phyloP scores from a whole-genome alignment of 2,329 filamentous ascomycete genomes.

The Xylaria sp. region DNA sequence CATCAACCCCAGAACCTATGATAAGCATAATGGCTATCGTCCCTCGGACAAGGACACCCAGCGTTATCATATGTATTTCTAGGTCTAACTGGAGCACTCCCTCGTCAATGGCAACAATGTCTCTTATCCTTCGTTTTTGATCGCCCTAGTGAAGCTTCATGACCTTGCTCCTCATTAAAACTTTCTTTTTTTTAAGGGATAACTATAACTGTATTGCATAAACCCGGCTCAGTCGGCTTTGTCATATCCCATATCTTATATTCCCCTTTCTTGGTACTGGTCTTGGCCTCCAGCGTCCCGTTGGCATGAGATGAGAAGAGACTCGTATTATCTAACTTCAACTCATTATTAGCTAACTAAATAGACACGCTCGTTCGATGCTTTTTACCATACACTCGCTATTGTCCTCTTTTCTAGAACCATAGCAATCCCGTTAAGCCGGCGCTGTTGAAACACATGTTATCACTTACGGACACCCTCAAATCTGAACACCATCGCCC shows the following conservation, averaged over 20 bases:
- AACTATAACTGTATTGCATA: slow-evolving; percentile 7
- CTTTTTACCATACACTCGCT: slow-evolving; percentile 20
- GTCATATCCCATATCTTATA: no score
- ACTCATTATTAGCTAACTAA: neutral
- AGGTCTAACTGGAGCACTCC: neutral
- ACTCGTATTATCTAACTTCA: slow-evolving; percentile 6
- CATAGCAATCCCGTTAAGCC: neutral
- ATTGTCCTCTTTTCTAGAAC: slow-evolving; percentile 8
- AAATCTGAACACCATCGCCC: slow-evolving; percentile 14
- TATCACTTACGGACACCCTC: slow-evolving; percentile 4
- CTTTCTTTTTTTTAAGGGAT: no score
- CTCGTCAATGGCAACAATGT: neutral
- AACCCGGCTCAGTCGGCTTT: neutral
- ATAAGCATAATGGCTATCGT: slow-evolving; percentile 23
- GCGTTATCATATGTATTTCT: slow-evolving; percentile 3
- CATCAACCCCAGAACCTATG: neutral
- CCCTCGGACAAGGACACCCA: slow-evolving; percentile 9
- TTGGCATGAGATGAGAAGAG: no score
- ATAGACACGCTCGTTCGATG: slow-evolving; percentile 16
- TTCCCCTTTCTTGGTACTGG: slow-evolving; percentile 6
- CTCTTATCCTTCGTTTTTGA: neutral
- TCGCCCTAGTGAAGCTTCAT: neutral
- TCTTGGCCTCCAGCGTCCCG: no score
- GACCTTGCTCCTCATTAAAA: slow-evolving; percentile 4
- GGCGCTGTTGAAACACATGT: slow-evolving; percentile 9